Percentiles rank a stretch among this genome's conserved stretches.
phyloP scores from a whole-genome alignment of 2,329 filamentous ascomycete species.

The Fonsecaea erecta region DNA sequence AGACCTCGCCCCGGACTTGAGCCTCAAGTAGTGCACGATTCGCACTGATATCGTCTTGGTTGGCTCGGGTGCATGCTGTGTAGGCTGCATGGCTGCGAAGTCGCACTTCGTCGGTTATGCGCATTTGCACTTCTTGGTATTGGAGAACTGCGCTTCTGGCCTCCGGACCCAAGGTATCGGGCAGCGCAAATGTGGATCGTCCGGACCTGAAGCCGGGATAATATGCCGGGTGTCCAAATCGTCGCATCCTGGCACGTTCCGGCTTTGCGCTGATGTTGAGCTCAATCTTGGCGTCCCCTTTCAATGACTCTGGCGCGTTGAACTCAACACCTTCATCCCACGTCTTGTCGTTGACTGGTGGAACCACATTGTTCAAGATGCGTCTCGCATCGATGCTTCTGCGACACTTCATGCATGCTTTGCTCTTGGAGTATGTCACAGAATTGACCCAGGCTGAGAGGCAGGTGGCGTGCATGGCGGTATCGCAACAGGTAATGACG shows the following conservation, averaged over 20 bases:
- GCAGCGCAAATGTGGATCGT: not conserved
- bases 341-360: slow-evolving; percentile 30
- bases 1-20: not conserved
- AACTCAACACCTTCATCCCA: slow-evolving; percentile 33
- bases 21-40: slow-evolving; percentile 16
- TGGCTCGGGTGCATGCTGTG: slow-evolving; percentile 6
- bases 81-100: slow-evolving; percentile 8
- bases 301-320: slow-evolving; percentile 29
- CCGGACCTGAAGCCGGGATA: slow-evolving; percentile 16
- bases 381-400: slow-evolving; percentile 31
- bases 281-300: slow-evolving; percentile 27
- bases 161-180: slow-evolving; percentile 16
- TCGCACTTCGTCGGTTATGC: slow-evolving; percentile 19
- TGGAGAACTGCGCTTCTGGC: slow-evolving; percentile 12
- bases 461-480: slow-evolving; percentile 32
- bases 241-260: slow-evolving; percentile 20
- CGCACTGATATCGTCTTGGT: slow-evolving; percentile 23
- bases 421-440: slow-evolving; percentile 28
- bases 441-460: slow-evolving; percentile 36
- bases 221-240: slow-evolving; percentile 10
- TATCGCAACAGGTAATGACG: slow-evolving; percentile 33
- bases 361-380: slow-evolving; percentile 30
- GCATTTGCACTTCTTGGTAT: slow-evolving; percentile 18
- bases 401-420: slow-evolving; percentile 34
- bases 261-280: slow-evolving; percentile 30